These are phyloP conservation scores for Globisporangium apiculatum DNA, from an alignment of 352 stramenopile species.

Conservation along the genomic window DNA sequence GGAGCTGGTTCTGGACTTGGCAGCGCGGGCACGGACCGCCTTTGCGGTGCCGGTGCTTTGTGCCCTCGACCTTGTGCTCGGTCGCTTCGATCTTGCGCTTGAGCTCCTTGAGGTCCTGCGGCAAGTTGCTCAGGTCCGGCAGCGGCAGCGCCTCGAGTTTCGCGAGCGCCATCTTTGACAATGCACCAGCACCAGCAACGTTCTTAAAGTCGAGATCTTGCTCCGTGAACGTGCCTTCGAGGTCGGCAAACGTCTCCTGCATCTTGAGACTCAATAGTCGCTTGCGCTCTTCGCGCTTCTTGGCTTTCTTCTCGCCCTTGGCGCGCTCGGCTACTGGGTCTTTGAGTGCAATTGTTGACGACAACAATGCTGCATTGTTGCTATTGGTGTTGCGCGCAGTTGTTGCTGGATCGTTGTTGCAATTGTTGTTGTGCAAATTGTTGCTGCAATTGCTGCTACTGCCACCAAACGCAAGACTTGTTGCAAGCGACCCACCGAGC, in stretches of 20 bases:
- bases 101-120: slow-evolving; percentile 72
- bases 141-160: slow-evolving; percentile 67
- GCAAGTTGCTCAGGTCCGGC: slow-evolving; percentile 66
- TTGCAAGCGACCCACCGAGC: slow-evolving; percentile 39
- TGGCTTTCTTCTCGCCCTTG: slow-evolving; percentile 54
- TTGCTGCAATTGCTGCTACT: too few relatives aligned
- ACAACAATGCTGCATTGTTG: too few relatives aligned
- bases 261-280: slow-evolving; percentile 56
- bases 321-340: too few relatives aligned
- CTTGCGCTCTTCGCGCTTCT: slow-evolving; percentile 61
- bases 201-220: slow-evolving; percentile 64
- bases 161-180: slow-evolving; percentile 59
- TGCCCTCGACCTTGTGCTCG: slow-evolving; percentile 79
- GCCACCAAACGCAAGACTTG: slow-evolving; percentile 46
- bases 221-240: slow-evolving; percentile 60
- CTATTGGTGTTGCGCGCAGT: too few relatives aligned
- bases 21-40: slow-evolving; percentile 71
- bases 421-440: too few relatives aligned
- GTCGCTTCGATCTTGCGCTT: slow-evolving; percentile 84
- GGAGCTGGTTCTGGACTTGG: slow-evolving; percentile 79
- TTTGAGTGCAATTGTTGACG: too few relatives aligned
- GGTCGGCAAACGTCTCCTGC: slow-evolving; percentile 56
- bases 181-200: slow-evolving; percentile 29
- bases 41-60: slow-evolving; percentile 83
- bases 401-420: too few relatives aligned